These are phyloP conservation scores for Oryza rufipogon DNA, from an alignment of 176 grass and related monocot genomes.

Conservation along the genomic window DNA sequence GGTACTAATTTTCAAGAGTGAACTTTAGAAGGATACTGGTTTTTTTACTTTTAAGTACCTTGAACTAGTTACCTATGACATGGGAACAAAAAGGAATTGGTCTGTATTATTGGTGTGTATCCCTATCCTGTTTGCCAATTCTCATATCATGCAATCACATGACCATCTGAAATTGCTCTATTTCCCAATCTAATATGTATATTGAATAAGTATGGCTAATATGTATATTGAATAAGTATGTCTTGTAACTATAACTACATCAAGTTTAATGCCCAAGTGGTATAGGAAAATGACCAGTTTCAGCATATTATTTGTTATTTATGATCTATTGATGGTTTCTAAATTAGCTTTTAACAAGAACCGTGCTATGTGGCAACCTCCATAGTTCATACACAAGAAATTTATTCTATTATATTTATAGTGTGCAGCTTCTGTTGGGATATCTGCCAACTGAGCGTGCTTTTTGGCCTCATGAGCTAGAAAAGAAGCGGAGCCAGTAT, in stretches of 20 bases:
- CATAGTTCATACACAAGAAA: constrained; percentile 35
- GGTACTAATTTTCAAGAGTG: too few species aligned
- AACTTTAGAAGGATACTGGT: too few species aligned
- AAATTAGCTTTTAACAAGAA: neutral
- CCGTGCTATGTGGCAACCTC: constrained; percentile 17
- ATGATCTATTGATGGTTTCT: constrained; percentile 6
- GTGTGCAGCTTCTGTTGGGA: constrained; percentile 97
- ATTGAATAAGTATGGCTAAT: too few species aligned
- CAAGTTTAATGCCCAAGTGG: neutral
- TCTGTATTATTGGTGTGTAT: neutral
- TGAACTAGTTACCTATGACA: neutral
- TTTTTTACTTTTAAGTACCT: neutral
- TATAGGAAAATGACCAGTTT: neutral
- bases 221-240: constrained; percentile 4
- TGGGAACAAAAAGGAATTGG: neutral
- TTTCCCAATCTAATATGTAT: too few species aligned
- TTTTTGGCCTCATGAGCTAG: constrained; percentile 78
- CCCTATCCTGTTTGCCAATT: neutral
- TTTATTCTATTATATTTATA: constrained; percentile 84
- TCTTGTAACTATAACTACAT: neutral
- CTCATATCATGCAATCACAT: neutral
- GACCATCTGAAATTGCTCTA: neutral
- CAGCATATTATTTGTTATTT: constrained; percentile 12
- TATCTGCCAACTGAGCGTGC: constrained; percentile 85
- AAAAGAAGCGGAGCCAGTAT: constrained; percentile 89